These are phyloP conservation scores for Allium fistulosum DNA, from an alignment of 106 monocot genomes.

Conservation along the genomic window DNA sequence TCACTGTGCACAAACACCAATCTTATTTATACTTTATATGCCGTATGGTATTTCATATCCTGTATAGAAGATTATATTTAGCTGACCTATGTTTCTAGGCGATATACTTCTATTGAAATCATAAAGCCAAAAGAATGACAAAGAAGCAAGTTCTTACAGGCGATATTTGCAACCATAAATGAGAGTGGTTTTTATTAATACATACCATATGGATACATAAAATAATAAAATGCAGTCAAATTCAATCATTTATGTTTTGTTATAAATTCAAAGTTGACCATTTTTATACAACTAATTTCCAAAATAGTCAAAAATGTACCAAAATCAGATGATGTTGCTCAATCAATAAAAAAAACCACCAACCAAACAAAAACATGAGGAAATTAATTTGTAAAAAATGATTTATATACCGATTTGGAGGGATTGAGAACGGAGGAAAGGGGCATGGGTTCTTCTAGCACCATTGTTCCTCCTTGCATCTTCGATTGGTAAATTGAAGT, in stretches of 20 bases:
- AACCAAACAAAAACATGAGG: neutral
- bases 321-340: neutral
- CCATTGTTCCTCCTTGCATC: constrained; percentile 25
- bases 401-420: constrained; percentile 10
- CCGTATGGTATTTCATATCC: no score
- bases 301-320: neutral
- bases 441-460: constrained; percentile 22
- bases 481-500: neutral
- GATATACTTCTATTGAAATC: no score
- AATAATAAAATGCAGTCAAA: no score
- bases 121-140: no score
- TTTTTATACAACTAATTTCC: neutral
- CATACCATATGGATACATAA: no score
- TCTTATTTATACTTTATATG: no score
- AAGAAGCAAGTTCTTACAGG: no score
- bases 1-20: no score
- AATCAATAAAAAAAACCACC: neutral
- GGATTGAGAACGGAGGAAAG: constrained; percentile 13
- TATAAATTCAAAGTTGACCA: neutral
- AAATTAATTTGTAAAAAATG: neutral
- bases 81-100: no score
- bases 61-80: no score
- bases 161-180: no score
- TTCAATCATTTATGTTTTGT: neutral
- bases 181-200: no score